Percentiles rank a stretch among this genome's conserved stretches.
These are phyloP conservation scores for Boletus subparvulus DNA, from an alignment of 768 basidiomycete genomes.

Conservation along the genomic window DNA sequence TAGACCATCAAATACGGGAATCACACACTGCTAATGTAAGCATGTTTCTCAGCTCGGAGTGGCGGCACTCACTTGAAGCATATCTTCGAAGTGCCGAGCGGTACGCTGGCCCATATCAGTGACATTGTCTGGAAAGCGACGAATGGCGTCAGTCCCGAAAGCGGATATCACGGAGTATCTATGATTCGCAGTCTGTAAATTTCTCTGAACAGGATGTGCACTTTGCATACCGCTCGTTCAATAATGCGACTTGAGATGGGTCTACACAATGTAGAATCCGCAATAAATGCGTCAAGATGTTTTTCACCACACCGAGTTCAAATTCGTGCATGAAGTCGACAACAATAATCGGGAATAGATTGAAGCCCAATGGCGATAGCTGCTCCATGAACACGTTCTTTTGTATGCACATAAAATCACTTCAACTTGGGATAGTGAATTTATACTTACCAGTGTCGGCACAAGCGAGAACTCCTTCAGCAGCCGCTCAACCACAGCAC, in stretches of 20 bases:
- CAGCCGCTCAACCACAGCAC: background rate
- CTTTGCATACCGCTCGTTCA: background rate
- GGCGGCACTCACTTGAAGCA: background rate
- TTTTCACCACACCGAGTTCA: background rate
- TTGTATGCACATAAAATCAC: no score
- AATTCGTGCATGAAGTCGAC: background rate
- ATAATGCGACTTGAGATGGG: background rate
- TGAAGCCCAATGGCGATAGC: background rate
- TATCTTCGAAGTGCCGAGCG: background rate
- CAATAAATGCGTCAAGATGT: background rate
- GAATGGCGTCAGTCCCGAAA: background rate
- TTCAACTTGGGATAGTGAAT: no score
- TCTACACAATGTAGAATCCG: background rate
- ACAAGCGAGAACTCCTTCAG: background rate
- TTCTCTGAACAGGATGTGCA: background rate
- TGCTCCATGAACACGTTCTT: background rate
- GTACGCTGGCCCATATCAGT: background rate
- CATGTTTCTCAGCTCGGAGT: background rate
- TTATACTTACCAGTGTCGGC: background rate
- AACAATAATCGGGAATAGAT: background rate
- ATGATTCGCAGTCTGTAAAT: background rate
- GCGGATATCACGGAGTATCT: background rate
- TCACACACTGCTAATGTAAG: background rate
- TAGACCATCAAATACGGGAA: background rate
- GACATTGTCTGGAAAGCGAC: background rate